These are phyloP conservation scores for Laguncularia racemosa DNA, from an alignment of 345 rosid species.

Conservation along the genomic window DNA sequence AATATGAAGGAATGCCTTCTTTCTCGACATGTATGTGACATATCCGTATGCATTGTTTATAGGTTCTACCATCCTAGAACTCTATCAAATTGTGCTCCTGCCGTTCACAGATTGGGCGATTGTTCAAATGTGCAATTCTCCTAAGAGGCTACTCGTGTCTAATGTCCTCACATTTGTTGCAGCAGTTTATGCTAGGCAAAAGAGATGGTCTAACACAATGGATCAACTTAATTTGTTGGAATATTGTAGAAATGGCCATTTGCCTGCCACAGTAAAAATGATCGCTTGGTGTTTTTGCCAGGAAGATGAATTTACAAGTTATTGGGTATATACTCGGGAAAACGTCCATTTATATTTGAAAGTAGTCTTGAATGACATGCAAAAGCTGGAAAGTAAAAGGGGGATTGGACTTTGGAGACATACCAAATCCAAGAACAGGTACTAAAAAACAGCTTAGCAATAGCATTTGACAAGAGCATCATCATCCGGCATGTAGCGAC, in stretches of 20 bases:
- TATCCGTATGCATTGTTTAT: constrained; percentile 21
- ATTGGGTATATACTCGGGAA: not conserved
- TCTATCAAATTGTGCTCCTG: constrained; percentile 1
- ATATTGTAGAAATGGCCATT: not conserved
- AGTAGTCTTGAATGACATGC: not conserved
- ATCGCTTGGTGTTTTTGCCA: not conserved
- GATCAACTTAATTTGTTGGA: constrained; percentile 5
- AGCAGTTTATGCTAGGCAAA: not conserved
- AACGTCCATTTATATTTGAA: not conserved
- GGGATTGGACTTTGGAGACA: not conserved
- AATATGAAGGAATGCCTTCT: not conserved
- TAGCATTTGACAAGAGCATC: constrained; percentile 11
- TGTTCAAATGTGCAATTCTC: not conserved
- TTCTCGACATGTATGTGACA: constrained; percentile 21
- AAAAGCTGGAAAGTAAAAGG: not conserved
- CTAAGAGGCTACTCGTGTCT: not conserved
- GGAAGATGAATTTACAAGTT: not conserved
- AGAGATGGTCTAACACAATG: constrained; percentile 2
- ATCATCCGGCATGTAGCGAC: constrained; percentile 15
- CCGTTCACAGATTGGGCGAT: constrained; percentile 9
- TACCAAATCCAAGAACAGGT: not conserved
- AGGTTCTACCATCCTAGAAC: constrained; percentile 24
- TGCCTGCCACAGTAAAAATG: not conserved
- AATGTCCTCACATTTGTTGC: not conserved
- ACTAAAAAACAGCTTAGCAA: not conserved